A percentile compares a stretch with the other conserved stretches of the same genome.
These are phyloP conservation scores for Xanthoconium stramineum DNA, from an alignment of 768 basidiomycete species.

Conservation along the genomic window DNA sequence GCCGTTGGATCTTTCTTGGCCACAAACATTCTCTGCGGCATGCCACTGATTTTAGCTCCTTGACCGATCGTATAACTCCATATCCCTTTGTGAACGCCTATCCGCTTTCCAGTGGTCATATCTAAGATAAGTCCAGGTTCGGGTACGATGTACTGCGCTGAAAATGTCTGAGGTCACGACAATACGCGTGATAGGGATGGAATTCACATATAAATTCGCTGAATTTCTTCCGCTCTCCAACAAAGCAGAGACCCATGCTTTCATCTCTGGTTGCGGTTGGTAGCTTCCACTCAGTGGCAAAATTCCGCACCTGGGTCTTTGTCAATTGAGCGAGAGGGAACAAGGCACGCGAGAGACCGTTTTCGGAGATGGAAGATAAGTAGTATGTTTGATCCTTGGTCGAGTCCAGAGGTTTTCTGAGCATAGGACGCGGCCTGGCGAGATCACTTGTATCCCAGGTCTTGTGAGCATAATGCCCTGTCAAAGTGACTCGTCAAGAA, in stretches of 20 bases:
- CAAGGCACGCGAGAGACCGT: constrained; percentile 59
- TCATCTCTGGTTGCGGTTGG: constrained; percentile 76
- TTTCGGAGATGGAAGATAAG: constrained; percentile 72
- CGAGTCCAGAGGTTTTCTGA: constrained; percentile 52
- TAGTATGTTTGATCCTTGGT: constrained; percentile 93
- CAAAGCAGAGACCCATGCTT: constrained; percentile 94
- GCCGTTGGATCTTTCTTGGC: constrained; percentile 57
- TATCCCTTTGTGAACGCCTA: constrained; percentile 68
- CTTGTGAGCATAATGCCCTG: constrained; percentile 87
- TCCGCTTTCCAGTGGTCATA: constrained; percentile 45
- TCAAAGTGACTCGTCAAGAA: neutral
- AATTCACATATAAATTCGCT: constrained; percentile 66
- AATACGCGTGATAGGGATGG: neutral
- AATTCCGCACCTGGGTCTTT: constrained; percentile 69
- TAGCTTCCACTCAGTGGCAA: constrained; percentile 61
- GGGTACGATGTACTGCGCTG: constrained; percentile 75
- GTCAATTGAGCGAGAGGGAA: constrained; percentile 71
- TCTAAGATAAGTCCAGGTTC: constrained; percentile 69
- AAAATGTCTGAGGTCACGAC: neutral
- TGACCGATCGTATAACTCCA: constrained; percentile 90
- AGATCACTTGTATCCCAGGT: constrained; percentile 36
- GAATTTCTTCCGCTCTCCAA: constrained; percentile 77
- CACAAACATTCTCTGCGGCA: constrained; percentile 65
- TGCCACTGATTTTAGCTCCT: constrained; percentile 62
- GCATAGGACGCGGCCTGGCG: constrained; percentile 41